Conservation (phyloP, 2,329 filamentous ascomycete genomes). For the Didymella pinodella region DNA sequence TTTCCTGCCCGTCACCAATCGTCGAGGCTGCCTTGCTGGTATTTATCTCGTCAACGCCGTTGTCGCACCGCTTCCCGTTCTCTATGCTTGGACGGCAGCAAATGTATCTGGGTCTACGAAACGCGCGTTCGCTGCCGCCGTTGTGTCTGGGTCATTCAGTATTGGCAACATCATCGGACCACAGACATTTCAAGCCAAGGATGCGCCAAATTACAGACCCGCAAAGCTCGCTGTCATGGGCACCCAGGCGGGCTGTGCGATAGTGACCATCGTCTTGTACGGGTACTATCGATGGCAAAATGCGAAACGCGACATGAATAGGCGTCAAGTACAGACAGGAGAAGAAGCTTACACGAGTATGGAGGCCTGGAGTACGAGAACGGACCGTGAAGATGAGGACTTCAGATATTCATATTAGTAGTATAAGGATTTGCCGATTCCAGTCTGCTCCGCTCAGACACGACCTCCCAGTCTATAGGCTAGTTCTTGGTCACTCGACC, state of each 20-base stretch:
- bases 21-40: conserved; percentile 27
- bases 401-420: conserved; percentile 10
- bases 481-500: neutral
- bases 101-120: conserved; percentile 47
- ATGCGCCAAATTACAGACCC: conserved; percentile 39
- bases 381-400: neutral
- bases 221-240: conserved; percentile 55
- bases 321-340: neutral
- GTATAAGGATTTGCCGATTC: neutral
- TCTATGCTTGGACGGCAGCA: conserved; percentile 27
- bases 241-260: conserved; percentile 39
- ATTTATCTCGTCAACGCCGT: conserved; percentile 34
- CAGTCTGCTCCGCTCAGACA: neutral
- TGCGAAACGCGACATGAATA: conserved; percentile 8
- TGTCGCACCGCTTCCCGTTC: conserved; percentile 26
- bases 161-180: conserved; percentile 48
- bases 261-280: conserved; percentile 21
- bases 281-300: conserved; percentile 30
- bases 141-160: conserved; percentile 47
- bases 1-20: conserved; percentile 27
- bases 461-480: neutral
- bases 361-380: conserved; percentile 3
- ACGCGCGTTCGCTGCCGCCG: conserved; percentile 43
- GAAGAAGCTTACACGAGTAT: conserved; percentile 11
- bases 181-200: conserved; percentile 29